Conservation (phyloP, 225 moss, liverwort and hornwort genomes). For the Pseudisothecium myosuroides region DNA sequence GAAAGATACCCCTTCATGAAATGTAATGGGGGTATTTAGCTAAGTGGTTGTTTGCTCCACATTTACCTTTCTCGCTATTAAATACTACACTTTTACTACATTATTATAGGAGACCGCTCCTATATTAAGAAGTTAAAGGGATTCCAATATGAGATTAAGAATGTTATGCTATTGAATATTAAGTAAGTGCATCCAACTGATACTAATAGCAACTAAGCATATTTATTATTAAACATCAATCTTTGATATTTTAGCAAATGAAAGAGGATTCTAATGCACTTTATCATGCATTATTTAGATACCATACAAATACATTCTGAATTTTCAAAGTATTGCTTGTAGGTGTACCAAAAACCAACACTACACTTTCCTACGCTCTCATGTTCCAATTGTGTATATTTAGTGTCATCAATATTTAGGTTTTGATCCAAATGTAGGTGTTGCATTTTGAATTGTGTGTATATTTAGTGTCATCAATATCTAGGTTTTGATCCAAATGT, state of each 20-base stretch:
- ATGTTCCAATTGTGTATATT: neutral
- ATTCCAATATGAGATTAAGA: fast-evolving
- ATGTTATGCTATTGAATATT: neutral
- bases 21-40: neutral
- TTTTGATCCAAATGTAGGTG: neutral
- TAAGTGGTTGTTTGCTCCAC: fast-evolving
- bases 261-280: neutral
- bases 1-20: neutral
- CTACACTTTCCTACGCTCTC: fast-evolving
- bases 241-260: neutral
- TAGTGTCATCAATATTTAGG: neutral
- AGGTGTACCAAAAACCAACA: neutral
- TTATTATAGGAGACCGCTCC: fast-evolving
- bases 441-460: no score
- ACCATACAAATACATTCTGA: fast-evolving
- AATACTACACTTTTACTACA: neutral
- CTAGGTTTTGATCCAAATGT: no score
- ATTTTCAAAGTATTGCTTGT: neutral
- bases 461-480: no score
- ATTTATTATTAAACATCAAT: neutral
- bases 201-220: no score
- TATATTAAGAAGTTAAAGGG: neutral
- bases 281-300: neutral
- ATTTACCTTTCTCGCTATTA: fast-evolving
- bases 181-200: neutral